These are phyloP conservation scores for Mrakia frigida DNA, from an alignment of 768 basidiomycete species.

Conservation along the genomic window DNA sequence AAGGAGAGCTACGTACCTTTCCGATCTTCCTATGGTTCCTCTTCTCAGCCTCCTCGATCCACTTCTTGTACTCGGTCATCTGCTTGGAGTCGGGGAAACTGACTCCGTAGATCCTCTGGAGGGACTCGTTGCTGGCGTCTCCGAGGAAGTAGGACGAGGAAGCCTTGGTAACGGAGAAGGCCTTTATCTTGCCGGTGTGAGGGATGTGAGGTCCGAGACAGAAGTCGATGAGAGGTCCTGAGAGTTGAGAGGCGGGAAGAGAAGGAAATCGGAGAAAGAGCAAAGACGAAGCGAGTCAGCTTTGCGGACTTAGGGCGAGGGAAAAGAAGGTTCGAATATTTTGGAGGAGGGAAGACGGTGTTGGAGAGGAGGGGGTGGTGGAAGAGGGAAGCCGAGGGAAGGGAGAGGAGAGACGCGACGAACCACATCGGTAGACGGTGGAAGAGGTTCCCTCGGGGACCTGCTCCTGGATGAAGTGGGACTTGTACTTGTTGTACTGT, in stretches of 20 bases:
- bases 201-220: constrained; percentile 97
- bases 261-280: no score
- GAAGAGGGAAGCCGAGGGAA: no score
- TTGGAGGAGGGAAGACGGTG: no score
- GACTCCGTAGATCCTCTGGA: constrained; percentile 96
- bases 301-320: no score
- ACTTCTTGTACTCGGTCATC: constrained; percentile 86
- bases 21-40: constrained; percentile 96
- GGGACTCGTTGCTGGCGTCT: constrained; percentile 81
- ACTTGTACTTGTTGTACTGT: constrained; percentile 98
- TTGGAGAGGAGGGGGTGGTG: no score
- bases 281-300: no score
- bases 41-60: constrained; percentile 95
- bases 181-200: constrained; percentile 95
- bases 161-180: constrained; percentile 94
- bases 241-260: not conserved
- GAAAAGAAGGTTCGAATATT: no score
- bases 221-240: constrained; percentile 82
- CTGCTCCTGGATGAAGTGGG: constrained; percentile 89
- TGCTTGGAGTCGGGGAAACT: constrained; percentile 98
- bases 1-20: constrained; percentile 86
- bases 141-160: constrained; percentile 98
- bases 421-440: constrained; percentile 94
- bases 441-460: constrained; percentile 93
- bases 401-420: not conserved